phyloP scores from a whole-genome alignment of 2,329 filamentous ascomycete species.

The Emydomyces testavorans region DNA sequence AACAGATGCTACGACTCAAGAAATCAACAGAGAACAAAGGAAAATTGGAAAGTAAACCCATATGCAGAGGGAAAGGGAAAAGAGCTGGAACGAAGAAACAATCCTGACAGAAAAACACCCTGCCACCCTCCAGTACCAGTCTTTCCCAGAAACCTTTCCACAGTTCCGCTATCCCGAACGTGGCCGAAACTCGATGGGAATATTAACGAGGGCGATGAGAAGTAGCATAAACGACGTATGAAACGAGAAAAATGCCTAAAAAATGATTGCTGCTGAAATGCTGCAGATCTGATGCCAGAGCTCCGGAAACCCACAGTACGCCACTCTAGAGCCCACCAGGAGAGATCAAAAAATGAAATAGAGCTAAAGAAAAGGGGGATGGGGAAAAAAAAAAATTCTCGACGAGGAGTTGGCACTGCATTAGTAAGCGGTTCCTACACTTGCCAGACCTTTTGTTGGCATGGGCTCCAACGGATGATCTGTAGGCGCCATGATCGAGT shows the following conservation, averaged over 20 bases:
- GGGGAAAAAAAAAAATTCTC: background rate
- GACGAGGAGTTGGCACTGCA: background rate
- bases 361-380: background rate
- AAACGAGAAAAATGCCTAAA: constrained; percentile 20
- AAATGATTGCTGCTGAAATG: constrained; percentile 3
- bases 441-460: constrained; percentile 34
- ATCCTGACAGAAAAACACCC: constrained; percentile 18
- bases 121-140: constrained; percentile 27
- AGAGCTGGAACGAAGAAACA: background rate
- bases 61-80: constrained; percentile 22
- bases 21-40: constrained; percentile 24
- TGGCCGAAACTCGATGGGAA: constrained; percentile 5
- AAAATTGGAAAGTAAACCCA: constrained; percentile 23
- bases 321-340: background rate
- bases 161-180: constrained; percentile 19
- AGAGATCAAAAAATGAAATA: constrained; percentile 5
- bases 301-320: constrained; percentile 6
- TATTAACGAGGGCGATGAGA: constrained; percentile 4
- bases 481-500: constrained; percentile 30
- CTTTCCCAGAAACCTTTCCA: constrained; percentile 26
- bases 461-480: constrained; percentile 35
- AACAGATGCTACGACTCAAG: constrained; percentile 17
- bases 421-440: constrained; percentile 35
- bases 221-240: constrained; percentile 4
- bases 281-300: constrained; percentile 3